phyloP scores from a whole-genome alignment of 768 basidiomycete species.

The Xanthoconium stramineum region DNA sequence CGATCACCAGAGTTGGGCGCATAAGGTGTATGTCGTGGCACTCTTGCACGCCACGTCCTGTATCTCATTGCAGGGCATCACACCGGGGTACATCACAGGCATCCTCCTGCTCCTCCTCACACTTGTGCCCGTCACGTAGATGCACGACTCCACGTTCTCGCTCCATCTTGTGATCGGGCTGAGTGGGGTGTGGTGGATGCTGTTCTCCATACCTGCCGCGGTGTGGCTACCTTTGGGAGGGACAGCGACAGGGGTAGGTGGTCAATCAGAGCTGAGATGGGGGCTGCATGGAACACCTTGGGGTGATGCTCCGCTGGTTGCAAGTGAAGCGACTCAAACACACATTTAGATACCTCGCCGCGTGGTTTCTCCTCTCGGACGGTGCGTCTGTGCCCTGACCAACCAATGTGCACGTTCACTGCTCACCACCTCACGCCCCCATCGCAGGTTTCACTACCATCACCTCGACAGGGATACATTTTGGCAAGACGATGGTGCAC shows the following conservation, averaged over 20 bases:
- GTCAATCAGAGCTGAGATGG: constrained; percentile 51
- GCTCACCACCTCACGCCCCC: not conserved
- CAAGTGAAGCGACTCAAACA: constrained; percentile 74
- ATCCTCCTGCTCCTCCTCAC: constrained; percentile 72
- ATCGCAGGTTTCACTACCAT: constrained; percentile 78
- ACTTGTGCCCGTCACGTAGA: constrained; percentile 69
- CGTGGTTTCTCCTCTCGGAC: constrained; percentile 94
- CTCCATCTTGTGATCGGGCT: constrained; percentile 79
- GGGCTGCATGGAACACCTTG: constrained; percentile 74
- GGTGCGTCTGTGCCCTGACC: constrained; percentile 42
- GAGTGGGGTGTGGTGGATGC: constrained; percentile 86
- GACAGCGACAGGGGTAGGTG: constrained; percentile 35
- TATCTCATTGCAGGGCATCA: constrained; percentile 83
- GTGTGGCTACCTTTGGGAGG: constrained; percentile 55
- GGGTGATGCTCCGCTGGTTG: constrained; percentile 65
- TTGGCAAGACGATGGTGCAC: constrained; percentile 85
- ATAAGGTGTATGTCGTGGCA: constrained; percentile 47
- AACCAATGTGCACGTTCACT: not conserved
- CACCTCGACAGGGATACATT: constrained; percentile 87
- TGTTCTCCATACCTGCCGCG: constrained; percentile 76
- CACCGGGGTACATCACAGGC: constrained; percentile 81
- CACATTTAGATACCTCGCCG: constrained; percentile 86
- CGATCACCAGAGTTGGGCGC: constrained; percentile 16
- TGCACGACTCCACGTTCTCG: constrained; percentile 74
- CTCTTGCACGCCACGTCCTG: constrained; percentile 75